A percentile compares a stretch with the other conserved stretches of the same genome.
These are phyloP conservation scores for Poa pratensis DNA, from an alignment of 176 grass and related monocot species.

Conservation along the genomic window DNA sequence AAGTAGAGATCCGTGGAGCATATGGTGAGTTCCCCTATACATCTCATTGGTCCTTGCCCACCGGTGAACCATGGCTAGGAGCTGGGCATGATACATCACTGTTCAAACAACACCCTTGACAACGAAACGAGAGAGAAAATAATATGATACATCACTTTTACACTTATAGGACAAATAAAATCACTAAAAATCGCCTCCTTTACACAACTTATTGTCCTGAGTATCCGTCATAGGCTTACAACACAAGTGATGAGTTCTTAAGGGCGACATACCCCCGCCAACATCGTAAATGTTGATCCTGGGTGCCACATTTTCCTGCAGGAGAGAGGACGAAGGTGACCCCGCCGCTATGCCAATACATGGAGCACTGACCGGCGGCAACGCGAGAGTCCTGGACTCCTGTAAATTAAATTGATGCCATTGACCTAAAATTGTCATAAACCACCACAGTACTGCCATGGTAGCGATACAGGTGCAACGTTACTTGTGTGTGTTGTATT, in stretches of 20 bases:
- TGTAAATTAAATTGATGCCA: constrained; percentile 45
- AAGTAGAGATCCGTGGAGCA: constrained; percentile 79
- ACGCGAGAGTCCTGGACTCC: background rate
- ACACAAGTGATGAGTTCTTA: background rate
- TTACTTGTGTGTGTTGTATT: constrained; percentile 33
- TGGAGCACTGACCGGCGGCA: constrained; percentile 62
- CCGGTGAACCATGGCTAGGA: background rate
- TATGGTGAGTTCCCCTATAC: constrained; percentile 50
- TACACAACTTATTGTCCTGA: background rate
- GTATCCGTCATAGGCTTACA: background rate
- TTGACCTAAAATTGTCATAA: constrained; percentile 47
- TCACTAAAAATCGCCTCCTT: background rate
- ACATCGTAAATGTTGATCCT: background rate
- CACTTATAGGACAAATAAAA: too few relatives aligned
- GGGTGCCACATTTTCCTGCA: constrained; percentile 35
- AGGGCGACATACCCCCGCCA: background rate
- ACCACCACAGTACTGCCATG: constrained; percentile 23
- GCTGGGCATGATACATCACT: background rate
- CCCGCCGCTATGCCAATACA: constrained; percentile 76
- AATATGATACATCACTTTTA: too few relatives aligned
- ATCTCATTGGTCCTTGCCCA: background rate
- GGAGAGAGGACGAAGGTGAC: constrained; percentile 68
- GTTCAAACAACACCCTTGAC: background rate
- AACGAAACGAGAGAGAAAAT: background rate
- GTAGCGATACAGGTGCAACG: constrained; percentile 18